Percentiles rank a stretch among this genome's conserved stretches.
phyloP scores from a whole-genome alignment of 306 rosid species.

The Abrus pulchellus region DNA sequence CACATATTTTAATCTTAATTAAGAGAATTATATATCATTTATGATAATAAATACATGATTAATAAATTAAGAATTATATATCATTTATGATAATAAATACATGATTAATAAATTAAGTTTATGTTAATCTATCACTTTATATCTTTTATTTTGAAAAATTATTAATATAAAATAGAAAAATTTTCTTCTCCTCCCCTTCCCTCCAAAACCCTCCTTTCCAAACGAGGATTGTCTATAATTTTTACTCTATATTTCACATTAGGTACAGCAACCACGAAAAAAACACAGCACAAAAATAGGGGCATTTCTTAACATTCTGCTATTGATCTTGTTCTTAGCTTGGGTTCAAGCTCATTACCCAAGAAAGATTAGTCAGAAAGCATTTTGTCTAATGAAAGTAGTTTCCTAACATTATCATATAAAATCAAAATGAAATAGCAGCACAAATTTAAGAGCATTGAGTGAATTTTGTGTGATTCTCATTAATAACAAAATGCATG shows the following conservation, averaged over 20 bases:
- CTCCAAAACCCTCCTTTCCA: too few species aligned
- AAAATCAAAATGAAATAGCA: background rate
- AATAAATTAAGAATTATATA: too few species aligned
- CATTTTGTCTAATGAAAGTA: slow-evolving; percentile 12
- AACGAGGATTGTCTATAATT: background rate
- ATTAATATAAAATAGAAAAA: too few species aligned
- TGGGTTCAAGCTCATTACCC: background rate
- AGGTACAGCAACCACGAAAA: background rate
- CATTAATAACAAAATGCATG: background rate
- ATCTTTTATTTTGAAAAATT: too few species aligned
- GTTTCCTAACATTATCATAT: background rate
- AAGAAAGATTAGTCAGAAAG: background rate
- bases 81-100: too few species aligned
- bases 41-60: too few species aligned
- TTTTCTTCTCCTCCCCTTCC: too few species aligned
- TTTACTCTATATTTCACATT: background rate
- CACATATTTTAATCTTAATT: too few species aligned
- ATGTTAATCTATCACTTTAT: too few species aligned
- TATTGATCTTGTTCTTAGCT: slow-evolving; percentile 10
- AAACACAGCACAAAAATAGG: background rate
- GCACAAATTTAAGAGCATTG: background rate
- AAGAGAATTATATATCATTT: too few species aligned
- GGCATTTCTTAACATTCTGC: slow-evolving; percentile 18
- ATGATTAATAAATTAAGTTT: too few species aligned
- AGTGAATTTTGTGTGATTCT: background rate